Percentiles rank a stretch among this genome's conserved stretches.
These are phyloP conservation scores for Mycena chlorophos DNA, from an alignment of 768 basidiomycete species.

Conservation along the genomic window DNA sequence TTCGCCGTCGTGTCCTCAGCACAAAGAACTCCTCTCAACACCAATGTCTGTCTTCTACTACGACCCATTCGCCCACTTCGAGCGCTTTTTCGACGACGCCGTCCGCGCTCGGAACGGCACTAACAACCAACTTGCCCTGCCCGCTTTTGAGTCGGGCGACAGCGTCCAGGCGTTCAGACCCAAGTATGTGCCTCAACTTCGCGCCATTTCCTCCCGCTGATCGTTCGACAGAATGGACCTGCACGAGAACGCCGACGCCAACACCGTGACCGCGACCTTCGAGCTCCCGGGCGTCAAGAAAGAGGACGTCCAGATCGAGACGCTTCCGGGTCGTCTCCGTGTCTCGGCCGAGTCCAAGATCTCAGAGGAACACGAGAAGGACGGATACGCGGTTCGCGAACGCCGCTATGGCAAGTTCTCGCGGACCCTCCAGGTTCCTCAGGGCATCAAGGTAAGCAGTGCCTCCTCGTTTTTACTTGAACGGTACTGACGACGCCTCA, in stretches of 20 bases:
- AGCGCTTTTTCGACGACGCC: background rate
- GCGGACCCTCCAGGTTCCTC: conserved; percentile 39
- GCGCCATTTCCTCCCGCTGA: too few species aligned
- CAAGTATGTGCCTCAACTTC: background rate
- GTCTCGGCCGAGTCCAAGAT: background rate
- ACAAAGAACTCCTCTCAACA: background rate
- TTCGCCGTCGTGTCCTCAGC: background rate
- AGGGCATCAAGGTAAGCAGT: background rate
- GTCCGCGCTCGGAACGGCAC: too few species aligned
- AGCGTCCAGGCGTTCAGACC: background rate
- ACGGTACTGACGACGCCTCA: conserved; percentile 15
- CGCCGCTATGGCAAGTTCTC: conserved; percentile 49
- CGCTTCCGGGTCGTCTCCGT: conserved; percentile 42
- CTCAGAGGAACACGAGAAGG: conserved; percentile 33
- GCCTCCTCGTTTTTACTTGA: background rate
- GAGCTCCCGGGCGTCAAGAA: background rate
- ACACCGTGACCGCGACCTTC: conserved; percentile 29
- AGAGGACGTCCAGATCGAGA: conserved; percentile 48
- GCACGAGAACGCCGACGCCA: conserved; percentile 48
- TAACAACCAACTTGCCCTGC: background rate
- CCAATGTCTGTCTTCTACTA: background rate
- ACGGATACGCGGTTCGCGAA: conserved; percentile 50
- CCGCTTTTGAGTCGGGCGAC: background rate
- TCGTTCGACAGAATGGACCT: conserved; percentile 65
- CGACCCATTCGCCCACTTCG: background rate